Percentiles rank a stretch among this genome's conserved stretches.
Evolutionary conservation across 1,284 basidiomycete species (phyloP).

Genomic region (Mrakiaceae sp.): DNA sequence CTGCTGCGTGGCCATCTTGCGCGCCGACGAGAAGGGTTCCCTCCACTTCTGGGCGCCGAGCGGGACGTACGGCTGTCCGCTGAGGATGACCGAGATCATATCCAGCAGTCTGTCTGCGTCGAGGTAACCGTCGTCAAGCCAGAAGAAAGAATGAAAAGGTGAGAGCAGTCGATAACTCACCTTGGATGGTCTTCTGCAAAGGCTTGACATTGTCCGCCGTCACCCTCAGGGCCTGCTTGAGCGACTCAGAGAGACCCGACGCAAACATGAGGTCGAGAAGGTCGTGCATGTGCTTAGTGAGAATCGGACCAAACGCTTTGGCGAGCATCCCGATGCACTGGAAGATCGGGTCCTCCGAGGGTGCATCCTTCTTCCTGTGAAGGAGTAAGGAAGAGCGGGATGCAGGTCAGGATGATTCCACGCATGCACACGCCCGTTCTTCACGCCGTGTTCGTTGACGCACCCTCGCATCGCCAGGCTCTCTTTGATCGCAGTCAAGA

Average conservation of each 20-base stretch:
- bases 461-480: conserved; percentile 76
- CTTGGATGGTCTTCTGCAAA: conserved; percentile 83
- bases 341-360: conserved; percentile 90
- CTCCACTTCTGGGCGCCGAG: conserved; percentile 50
- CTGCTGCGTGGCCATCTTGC: neutral
- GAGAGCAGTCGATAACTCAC: conserved; percentile 35
- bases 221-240: conserved; percentile 72
- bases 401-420: conserved; percentile 46
- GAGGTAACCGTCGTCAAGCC: too few relatives aligned
- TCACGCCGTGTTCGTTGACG: conserved; percentile 46
- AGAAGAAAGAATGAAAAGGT: conserved; percentile 14
- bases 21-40: neutral
- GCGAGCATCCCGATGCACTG: conserved; percentile 96
- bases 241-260: conserved; percentile 81
- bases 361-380: conserved; percentile 76
- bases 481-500: conserved; percentile 81
- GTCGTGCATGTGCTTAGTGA: conserved; percentile 92
- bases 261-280: conserved; percentile 95
- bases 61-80: conserved; percentile 72
- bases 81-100: conserved; percentile 63
- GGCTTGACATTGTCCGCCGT: conserved; percentile 86
- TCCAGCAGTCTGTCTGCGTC: conserved; percentile 72
- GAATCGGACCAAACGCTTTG: conserved; percentile 84
- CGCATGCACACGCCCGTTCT: conserved; percentile 75
- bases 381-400: neutral